Base-by-base conservation (phyloP, 805 yeast species). In the Ogataea saltuana region DNA sequence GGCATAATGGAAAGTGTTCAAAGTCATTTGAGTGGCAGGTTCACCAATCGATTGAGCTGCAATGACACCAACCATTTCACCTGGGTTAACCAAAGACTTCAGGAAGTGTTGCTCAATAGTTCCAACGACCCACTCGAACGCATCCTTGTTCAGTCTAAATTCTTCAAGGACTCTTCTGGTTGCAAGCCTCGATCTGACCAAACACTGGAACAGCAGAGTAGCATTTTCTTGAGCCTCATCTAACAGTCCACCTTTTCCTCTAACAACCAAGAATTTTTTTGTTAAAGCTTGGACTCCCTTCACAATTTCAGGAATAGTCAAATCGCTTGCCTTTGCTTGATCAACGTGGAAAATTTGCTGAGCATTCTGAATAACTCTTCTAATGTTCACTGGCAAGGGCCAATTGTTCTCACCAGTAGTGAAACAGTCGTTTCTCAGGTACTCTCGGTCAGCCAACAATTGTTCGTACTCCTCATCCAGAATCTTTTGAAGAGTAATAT, bases 1-100 rank as follows among this genome's bases (percentile, higher is more conserved):
- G 13, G 97, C 97, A 74, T 88, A 89, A 74, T 89, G 97, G 90
- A 89, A 90, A 56, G 97, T 90, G 62, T 90, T 90, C 69, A 90
- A 76, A 2, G 97, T 90, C 97, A 90, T 90, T 68, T 90, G 97
- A 23, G 97, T 90, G 30, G 97, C 97, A 39, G 97, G 97, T 65
- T 90, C 97, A 73, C 97, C 97, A 69, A 90, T 90, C 27, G 96
- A 88, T 72, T 90, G 97, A 2, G 97, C 97, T 41, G 97, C 97
- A 60, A 90, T 78, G 40, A 90, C 95, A 74, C 97, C 97, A 45
- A 90, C 97, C 97, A 90, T 90, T 65, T 90, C 97, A 75, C 97
- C 97, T 4, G 98, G 96, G 50, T 90, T 91, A 33, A 89, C 97
- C 63, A 87, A 74, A 7, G 97, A 81, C 66, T 84, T 86, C 53